Base-by-base conservation (phyloP, 2,329 filamentous ascomycete genomes). In the Exophiala phaeomuriformis region DNA sequence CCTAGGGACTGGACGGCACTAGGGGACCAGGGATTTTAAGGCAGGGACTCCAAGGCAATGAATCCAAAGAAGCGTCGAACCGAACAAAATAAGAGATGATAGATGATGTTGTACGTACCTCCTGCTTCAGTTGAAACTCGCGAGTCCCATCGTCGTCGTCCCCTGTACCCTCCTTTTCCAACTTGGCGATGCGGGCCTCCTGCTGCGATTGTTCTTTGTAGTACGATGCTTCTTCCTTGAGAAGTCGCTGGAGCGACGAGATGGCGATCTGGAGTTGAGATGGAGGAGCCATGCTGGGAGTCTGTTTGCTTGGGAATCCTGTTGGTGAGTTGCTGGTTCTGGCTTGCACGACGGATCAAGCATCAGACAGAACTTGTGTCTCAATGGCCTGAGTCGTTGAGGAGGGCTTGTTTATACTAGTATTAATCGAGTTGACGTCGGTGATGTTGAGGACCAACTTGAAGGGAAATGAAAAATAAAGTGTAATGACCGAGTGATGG, bases 181-280 rank as follows among this genome's bases (percentile, higher is more conserved):
- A 77, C 67, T 83, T 81, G 68, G 79, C 73, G 60, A 94, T 79
- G 52, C 86, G 81, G 57, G 79, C 78, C 63, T 87, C 78, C 68
- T 97, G 90, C 60, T 84, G 77, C 59, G 79, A 75, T 19, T 90
- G 79, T 70, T 98, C 93, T 67, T 86, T 86, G 76, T 90, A 86
- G 74, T 98, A 97, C 64, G 85, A 91, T 37, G 80, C 76, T 70
- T 96, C 88, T 71, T 98, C 93, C 71, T 95, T 96, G 61, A 95
- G 81, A 45, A 97, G 81, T 55, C 93, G 88, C 64, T 80, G 77
- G 62, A 97, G 82, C 19, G 88, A 83, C 57, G 84, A 81, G 28
- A 88, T 93, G 42, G 86, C 83, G 67, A 96, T 93, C 33, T 60
- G 52, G 28, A 61, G 35, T 32, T 63, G 61, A n/a, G 60, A 62